Evolutionary conservation across 768 basidiomycete genomes (phyloP).

Genomic region (Terana coerulea): DNA sequence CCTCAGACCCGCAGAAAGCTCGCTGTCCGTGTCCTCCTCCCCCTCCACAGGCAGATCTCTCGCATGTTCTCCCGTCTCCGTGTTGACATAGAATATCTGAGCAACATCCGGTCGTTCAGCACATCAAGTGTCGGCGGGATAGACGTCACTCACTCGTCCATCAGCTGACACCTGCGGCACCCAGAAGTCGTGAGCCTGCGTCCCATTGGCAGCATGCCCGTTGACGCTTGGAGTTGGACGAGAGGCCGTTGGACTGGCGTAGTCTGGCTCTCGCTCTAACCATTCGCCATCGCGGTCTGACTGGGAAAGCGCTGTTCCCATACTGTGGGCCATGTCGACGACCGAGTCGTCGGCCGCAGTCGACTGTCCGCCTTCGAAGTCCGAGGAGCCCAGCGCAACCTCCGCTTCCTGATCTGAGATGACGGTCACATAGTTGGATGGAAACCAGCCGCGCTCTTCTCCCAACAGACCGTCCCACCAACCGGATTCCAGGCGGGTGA

Average conservation of each 20-base stretch:
- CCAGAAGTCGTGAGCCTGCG: slow-evolving; percentile 78
- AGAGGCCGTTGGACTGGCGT: slow-evolving; percentile 25
- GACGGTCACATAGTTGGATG: slow-evolving; percentile 86
- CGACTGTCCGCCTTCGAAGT: slow-evolving; percentile 24
- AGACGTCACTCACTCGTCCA: slow-evolving; percentile 64
- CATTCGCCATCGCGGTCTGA: slow-evolving; percentile 50
- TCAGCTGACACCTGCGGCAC: slow-evolving; percentile 78
- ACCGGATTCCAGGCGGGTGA: slow-evolving; percentile 86
- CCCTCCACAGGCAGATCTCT: slow-evolving; percentile 78
- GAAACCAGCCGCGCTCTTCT: slow-evolving; percentile 94
- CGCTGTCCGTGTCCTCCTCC: slow-evolving; percentile 64
- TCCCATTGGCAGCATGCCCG: slow-evolving; percentile 21
- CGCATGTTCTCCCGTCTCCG: slow-evolving; percentile 77
- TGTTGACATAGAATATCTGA: slow-evolving; percentile 97
- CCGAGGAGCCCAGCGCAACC: slow-evolving; percentile 49
- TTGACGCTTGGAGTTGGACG: not conserved
- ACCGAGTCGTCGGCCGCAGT: slow-evolving; percentile 29
- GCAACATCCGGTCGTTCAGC: not conserved
- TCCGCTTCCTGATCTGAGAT: slow-evolving; percentile 84
- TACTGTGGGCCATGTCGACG: slow-evolving; percentile 47
- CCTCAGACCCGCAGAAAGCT: slow-evolving; percentile 53
- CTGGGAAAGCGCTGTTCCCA: slow-evolving; percentile 35
- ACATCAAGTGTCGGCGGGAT: not conserved
- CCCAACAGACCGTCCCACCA: slow-evolving; percentile 98
- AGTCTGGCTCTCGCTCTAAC: slow-evolving; percentile 42